Evolutionary conservation across 129 eudicot species (phyloP).

Genomic region (Solidago caesia): DNA sequence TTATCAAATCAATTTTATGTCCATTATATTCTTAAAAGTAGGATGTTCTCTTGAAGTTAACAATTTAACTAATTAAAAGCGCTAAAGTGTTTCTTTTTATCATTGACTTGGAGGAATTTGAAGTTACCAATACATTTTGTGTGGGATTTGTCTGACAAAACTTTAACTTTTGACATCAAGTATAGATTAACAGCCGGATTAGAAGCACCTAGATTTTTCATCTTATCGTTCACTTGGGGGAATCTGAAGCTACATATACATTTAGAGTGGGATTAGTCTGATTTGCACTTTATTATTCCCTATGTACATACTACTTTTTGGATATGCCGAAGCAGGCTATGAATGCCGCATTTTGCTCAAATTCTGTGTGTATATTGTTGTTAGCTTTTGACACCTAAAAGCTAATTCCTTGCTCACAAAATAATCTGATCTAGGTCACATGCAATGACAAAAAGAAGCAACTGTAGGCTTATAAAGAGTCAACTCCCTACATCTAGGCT

Average conservation of each 20-base stretch:
- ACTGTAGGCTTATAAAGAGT: background rate
- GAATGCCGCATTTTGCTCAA: background rate
- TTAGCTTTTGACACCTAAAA: slow-evolving; percentile 9
- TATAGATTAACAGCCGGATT: background rate
- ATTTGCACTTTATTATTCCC: too few relatives aligned
- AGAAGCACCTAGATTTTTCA: background rate
- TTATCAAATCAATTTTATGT: slow-evolving; percentile 1
- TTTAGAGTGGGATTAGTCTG: too few relatives aligned
- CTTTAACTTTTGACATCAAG: background rate
- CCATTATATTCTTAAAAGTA: slow-evolving; percentile 14
- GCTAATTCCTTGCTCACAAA: background rate
- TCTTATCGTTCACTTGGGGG: background rate
- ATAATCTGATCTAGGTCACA: background rate
- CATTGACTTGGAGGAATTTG: background rate
- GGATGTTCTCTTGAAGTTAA: slow-evolving; percentile 2
- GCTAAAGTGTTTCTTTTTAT: background rate
- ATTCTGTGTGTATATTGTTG: background rate
- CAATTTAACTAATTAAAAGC: background rate
- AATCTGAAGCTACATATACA: too few relatives aligned
- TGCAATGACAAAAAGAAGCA: slow-evolving; percentile 2
- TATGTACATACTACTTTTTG: background rate
- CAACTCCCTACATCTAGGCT: background rate
- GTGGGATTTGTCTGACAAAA: too few relatives aligned
- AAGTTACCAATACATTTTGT: too few relatives aligned
- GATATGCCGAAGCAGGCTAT: background rate